Evolutionary conservation across 2,329 filamentous ascomycete species (phyloP), one percentile per base, ranked within the genome.

Genomic region (Fusarium sp.): DNA sequence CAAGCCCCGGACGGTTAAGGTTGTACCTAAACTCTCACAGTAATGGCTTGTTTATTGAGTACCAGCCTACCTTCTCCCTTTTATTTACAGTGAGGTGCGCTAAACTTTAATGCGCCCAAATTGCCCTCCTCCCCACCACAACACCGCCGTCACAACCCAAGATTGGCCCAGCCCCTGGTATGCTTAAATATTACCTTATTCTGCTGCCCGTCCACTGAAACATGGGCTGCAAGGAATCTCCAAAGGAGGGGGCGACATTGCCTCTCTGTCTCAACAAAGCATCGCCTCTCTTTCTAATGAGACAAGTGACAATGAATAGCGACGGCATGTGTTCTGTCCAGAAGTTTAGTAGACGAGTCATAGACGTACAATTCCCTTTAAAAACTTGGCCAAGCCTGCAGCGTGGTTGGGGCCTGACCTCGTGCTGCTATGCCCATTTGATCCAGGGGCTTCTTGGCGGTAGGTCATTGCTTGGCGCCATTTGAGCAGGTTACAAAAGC

Each of bases 121-220:
- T 45, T 63, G 28, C 43, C 22, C 51, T 44, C 22, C 42, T 47
- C 42, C 60, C 65, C 65, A 65, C 65, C 51, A 33, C 47, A 49
- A 3, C 26, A 38, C 31, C 5, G 6, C 28, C 26, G 5, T 22
- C 13, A 44, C 45, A 39, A 64, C 52, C 45, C 38, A 54, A 51
- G 62, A 57, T 36, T 59, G 54, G 50, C 24, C 49, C 57, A 61
- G 44, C 62, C 61, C 69, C 71, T 70, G 70, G 66, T 73, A 73
- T 73, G 71, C 71, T 73, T 73, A 73, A 73, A 73, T 73, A 66
- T 73, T 73, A 73, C 71, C 71, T 73, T 73, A 73, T 72, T 73
- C 70, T 54, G 38, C 53, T 52, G 53, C 42, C 49, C 52, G 33
- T 43, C 54, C 57, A 60, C 52, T 63, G 62, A 72, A 70, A 71